Evolutionary conservation across 192 early-diverging fungal species (phyloP).

Genomic region (Rhizophagus prolifer): DNA sequence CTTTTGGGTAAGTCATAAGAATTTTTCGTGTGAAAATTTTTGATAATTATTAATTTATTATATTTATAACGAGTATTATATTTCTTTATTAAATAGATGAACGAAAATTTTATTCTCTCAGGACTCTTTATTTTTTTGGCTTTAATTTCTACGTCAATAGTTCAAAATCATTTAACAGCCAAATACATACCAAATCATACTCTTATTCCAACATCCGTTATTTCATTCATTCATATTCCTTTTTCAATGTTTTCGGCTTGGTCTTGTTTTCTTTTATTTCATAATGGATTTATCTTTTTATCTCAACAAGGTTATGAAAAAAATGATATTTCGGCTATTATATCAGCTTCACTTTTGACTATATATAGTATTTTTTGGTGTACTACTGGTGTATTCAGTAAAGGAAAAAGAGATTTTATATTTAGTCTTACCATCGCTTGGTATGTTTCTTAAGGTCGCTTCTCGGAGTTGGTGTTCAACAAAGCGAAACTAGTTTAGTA

Average conservation of each 20-base stretch:
- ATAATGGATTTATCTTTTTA: slow-evolving; percentile 23
- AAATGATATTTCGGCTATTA: not conserved
- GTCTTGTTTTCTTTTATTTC: not conserved
- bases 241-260: slow-evolving; percentile 16
- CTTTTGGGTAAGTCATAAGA: slow-evolving; percentile 28
- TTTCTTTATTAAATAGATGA: not conserved
- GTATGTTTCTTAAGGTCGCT: not conserved
- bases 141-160: not conserved
- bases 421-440: slow-evolving; percentile 13
- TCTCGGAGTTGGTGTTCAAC: too few species aligned
- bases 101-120: not conserved
- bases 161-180: not conserved
- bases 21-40: too few species aligned
- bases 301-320: not conserved
- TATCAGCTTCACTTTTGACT: not conserved
- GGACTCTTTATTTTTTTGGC: not conserved
- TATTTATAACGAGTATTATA: too few species aligned
- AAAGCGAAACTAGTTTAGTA: too few species aligned
- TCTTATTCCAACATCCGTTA: not conserved
- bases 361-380: not conserved
- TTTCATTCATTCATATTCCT: slow-evolving; percentile 18
- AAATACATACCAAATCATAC: not conserved
- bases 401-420: slow-evolving; percentile 22
- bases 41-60: too few species aligned
- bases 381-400: not conserved